Evolutionary conservation across 2,329 filamentous ascomycete species (phyloP), one percentile per base, ranked within the genome.

Genomic region (Xylaria multiplex): DNA sequence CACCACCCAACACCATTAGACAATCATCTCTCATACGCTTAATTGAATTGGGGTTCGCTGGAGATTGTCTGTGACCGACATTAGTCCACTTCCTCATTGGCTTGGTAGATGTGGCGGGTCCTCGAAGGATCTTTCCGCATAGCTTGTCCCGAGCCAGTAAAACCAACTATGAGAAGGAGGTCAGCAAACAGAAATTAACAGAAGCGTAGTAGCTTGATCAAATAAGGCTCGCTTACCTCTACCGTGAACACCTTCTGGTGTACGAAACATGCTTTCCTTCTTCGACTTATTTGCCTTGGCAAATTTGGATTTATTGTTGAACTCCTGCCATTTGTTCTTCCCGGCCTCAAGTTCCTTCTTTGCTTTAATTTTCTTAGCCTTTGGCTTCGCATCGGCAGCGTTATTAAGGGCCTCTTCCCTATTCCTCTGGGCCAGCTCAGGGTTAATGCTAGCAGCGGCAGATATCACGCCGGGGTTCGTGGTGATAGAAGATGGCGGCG

Each of bases 201-300:
- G 16, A 13, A 16, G 24, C n/a, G 16, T 4, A 6, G 14, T 27
- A 24, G 6, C 49, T 42, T 6, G 55, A 22, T 8, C 6, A 3
- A 53, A 11, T 3, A 35, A 40, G 70, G 9, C 85, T 72, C 82
- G 96, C 85, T 72, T 82, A 97, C 94, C 94, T 91, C 93, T 88
- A 64, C 92, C 94, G 74, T 93, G 88, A 27, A 96, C 86, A 67
- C 93, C 90, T 37, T 97, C 93, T 0, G 93, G 93, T 2, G 94
- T 97, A 53, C 94, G 90, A 78, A 97, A 97, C 94, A 97, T 97
- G 84, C 93, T 97, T 55, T 97, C 93, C 81, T 97, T 97, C 82
- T 95, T 95, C 27, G 78, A 78, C 60, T 80, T 80, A 48, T 81
- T 80, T 4, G 81, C 71, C 78, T 90, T 91, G 70, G 84, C 87